Conservation (phyloP, 179 eudicot genomes). For the Vitellaria paradoxa region DNA sequence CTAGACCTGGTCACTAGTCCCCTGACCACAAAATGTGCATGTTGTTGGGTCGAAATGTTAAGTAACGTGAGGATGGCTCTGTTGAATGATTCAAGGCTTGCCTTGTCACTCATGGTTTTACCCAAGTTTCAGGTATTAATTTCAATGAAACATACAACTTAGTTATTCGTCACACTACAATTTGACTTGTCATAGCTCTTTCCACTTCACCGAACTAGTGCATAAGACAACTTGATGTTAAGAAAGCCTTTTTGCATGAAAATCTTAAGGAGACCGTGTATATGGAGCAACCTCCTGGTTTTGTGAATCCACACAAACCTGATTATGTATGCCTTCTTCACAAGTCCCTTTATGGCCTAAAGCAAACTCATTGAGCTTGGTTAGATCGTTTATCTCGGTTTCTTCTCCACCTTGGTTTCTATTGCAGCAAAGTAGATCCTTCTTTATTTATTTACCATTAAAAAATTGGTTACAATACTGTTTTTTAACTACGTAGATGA, state of each 20-base stretch:
- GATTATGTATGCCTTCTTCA: neutral
- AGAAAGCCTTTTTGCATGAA: neutral
- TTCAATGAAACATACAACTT: too few species aligned
- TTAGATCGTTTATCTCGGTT: neutral
- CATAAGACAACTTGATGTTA: too few species aligned
- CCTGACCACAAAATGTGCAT: too few species aligned
- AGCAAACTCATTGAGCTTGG: neutral
- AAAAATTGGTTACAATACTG: neutral
- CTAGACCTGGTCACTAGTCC: too few species aligned
- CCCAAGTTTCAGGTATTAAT: too few species aligned
- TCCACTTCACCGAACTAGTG: too few species aligned
- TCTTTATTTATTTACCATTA: neutral
- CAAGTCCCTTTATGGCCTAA: neutral
- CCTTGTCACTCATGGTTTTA: too few species aligned
- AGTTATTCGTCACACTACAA: too few species aligned
- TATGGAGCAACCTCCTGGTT: neutral
- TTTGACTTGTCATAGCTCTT: too few species aligned
- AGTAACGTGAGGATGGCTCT: too few species aligned
- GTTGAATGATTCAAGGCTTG: too few species aligned
- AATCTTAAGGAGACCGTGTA: neutral
- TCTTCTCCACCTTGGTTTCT: neutral
- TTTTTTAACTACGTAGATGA: neutral
- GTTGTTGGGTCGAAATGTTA: too few species aligned
- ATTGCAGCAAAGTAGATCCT: neutral
- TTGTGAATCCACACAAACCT: neutral